A percentile compares a stretch with the other conserved stretches of the same genome.
Conservation (phyloP, 768 basidiomycete genomes). For the Gelatoporia subvermispora region DNA sequence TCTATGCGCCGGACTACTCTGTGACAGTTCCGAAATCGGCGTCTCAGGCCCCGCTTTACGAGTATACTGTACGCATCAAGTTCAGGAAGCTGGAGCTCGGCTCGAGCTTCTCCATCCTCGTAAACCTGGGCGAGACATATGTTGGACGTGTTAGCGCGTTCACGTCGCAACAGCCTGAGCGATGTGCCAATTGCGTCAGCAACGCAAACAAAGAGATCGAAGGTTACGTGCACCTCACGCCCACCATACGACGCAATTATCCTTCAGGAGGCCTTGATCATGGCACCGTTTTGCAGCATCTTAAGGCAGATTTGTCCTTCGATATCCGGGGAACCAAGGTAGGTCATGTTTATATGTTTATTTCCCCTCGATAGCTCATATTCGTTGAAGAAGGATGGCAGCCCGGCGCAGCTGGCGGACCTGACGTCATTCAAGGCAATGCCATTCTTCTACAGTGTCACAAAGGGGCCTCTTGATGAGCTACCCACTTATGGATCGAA, state of each 20-base stretch:
- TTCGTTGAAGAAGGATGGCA: background rate
- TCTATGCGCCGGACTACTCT: constrained; percentile 18
- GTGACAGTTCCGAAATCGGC: too few relatives aligned
- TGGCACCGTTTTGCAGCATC: constrained; percentile 5
- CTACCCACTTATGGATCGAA: background rate
- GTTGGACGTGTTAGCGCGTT: constrained; percentile 43
- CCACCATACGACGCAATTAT: constrained; percentile 2
- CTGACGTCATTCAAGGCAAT: constrained; percentile 3
- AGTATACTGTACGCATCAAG: constrained; percentile 40
- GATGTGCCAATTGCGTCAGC: constrained; percentile 38
- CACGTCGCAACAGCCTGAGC: constrained; percentile 28
- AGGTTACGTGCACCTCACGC: constrained; percentile 17
- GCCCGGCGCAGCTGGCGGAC: background rate
- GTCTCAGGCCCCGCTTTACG: constrained; percentile 8
- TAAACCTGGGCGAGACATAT: constrained; percentile 42
- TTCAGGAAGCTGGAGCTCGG: constrained; percentile 41
- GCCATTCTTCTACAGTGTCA: background rate
- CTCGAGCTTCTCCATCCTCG: constrained; percentile 36
- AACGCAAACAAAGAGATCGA: constrained; percentile 9
- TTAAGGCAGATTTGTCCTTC: constrained; percentile 1
- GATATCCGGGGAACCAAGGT: constrained; percentile 1
- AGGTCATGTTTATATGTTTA: background rate
- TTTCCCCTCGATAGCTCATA: background rate
- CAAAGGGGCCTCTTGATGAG: background rate
- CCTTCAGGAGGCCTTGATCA: constrained; percentile 3